These are phyloP conservation scores for Metschnikowia chrysomelidarum DNA, from an alignment of 805 yeast species.

Conservation along the genomic window DNA sequence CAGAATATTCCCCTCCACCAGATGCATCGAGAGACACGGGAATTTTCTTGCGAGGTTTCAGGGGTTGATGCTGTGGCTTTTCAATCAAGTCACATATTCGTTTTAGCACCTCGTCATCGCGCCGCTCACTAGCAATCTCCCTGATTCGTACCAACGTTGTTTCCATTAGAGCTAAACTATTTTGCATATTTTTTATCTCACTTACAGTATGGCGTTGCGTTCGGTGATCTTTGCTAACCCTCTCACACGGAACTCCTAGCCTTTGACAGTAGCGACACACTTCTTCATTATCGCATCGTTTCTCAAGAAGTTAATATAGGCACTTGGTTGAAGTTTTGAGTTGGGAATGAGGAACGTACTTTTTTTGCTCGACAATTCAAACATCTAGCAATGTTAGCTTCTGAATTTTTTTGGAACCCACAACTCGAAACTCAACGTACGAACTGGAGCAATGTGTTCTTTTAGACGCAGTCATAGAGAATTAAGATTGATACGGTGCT, in stretches of 20 bases:
- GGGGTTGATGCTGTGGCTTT: background rate
- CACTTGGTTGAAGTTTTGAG: no score
- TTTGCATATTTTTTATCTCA: slow-evolving; percentile 14
- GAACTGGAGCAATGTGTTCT: slow-evolving; percentile 15
- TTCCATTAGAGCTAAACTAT: slow-evolving; percentile 7
- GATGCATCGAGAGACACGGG: slow-evolving; percentile 19
- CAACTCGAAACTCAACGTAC: slow-evolving; percentile 9
- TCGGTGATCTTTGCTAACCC: slow-evolving; percentile 12
- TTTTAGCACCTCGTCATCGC: background rate
- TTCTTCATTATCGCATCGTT: slow-evolving; percentile 15
- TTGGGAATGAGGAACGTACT: slow-evolving; percentile 10
- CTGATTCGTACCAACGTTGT: slow-evolving; percentile 9
- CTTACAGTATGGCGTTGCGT: slow-evolving; percentile 8
- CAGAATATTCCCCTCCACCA: slow-evolving; percentile 17
- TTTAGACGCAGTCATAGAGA: slow-evolving; percentile 3
- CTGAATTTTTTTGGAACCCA: background rate
- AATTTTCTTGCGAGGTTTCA: slow-evolving; percentile 10
- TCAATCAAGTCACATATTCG: slow-evolving; percentile 3
- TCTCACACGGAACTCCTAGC: slow-evolving; percentile 11
- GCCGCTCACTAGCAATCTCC: slow-evolving; percentile 4
- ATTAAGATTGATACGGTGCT: background rate
- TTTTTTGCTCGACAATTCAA: slow-evolving; percentile 16
- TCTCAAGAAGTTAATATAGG: no score
- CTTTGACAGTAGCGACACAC: slow-evolving; percentile 13
- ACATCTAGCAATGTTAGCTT: slow-evolving; percentile 11